Base-by-base conservation (phyloP, 768 basidiomycete genomes). In the Boletus sp. region DNA sequence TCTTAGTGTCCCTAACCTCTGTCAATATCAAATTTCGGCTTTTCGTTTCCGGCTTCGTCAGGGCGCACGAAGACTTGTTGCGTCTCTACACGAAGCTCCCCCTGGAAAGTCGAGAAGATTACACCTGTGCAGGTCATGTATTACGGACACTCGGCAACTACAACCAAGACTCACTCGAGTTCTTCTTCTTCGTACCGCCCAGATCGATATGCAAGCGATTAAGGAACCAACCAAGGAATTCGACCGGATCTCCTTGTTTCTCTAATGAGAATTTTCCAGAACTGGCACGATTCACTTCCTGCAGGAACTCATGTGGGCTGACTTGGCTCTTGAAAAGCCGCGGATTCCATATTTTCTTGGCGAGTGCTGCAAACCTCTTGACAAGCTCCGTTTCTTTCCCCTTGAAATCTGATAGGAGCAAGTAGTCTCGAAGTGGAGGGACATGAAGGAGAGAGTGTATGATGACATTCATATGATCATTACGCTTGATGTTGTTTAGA, bases 391-490 rank as follows among this genome's bases (percentile, higher is more conserved):
- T 77, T 57, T 90, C 83, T 67, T 90, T 91, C 34, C 83, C 83
- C 27, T 75, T 77, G 61, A 85, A 85, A 59, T 82, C 77, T 32
- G 88, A 87, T 50, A 95, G 82, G 50, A 96, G 77, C 46, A 96
- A 79, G 71, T 88, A 88, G 66, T 96, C 88, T 44, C 97, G 88
- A 55, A 99, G 74, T 2, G 94, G 93, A 21, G 88, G 77, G 51
- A 98, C 84, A 70, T 99, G 97, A 23, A 97, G 81, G 38, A 99
- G 81, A 14, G 92, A 83, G 59, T 98, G 95, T 47, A 98, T 89
- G 65, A 98, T 84, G 58, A 97, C 95, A 68, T 98, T 99, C 83
- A 97, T 88, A 68, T 97, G 93, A 69, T 98, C 96, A 71, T 98
- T 96, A 64, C 83, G 77, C 73, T 97, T 96, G 77, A 99, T 96